Base-by-base conservation (phyloP, 305 asterid genomes). In the Fraxinus latifolia region DNA sequence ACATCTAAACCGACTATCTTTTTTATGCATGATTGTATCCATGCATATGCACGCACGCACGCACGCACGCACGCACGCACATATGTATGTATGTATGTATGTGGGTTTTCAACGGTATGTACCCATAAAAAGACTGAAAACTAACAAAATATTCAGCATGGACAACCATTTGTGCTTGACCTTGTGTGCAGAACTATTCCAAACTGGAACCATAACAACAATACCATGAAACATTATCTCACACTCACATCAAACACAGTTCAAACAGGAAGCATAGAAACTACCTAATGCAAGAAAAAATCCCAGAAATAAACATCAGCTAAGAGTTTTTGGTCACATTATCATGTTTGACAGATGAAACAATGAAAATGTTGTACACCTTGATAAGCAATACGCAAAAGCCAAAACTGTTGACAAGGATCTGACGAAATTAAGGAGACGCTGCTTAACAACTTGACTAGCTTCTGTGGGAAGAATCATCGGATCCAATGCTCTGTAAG, bases 321-420 rank as follows among this genome's bases (percentile, higher is more conserved):
- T 15, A 68, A 77, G 60, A 80, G 36, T 21, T 21, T 62, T 7
- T 62, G 32, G 12, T 8, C 12, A 44, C 55, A 8, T 7, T 44
- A 44, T 44, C 33, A 3, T 23, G 72, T 62, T 62, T 62, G 33
- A 62, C 32, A 23, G 6, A 62, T 21, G 14, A 62, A 62, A 62
- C 33, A 62, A 23, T 62, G 72, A 23, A 21, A 23, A 62, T 19
- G 7, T 62, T 27, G 81, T 84, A 83, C 86, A 91, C 98, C 99
- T 91, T n/a, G 98, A 91, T 77, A 95, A 88, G 87, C 96, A 94
- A 83, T 88, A 90, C 62, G 98, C 99, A 87, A 88, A 90, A 83
- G 97, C 92, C 84, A 95, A 78, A 84, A 95, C 98, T 0, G 98
- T 93, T 25, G 99, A 94, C 87, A 95, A 87, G 42, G 98, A 93